Evolutionary conservation across 371 early-diverging fungal species (phyloP).

Genomic region (Actinomortierella wolfii): DNA sequence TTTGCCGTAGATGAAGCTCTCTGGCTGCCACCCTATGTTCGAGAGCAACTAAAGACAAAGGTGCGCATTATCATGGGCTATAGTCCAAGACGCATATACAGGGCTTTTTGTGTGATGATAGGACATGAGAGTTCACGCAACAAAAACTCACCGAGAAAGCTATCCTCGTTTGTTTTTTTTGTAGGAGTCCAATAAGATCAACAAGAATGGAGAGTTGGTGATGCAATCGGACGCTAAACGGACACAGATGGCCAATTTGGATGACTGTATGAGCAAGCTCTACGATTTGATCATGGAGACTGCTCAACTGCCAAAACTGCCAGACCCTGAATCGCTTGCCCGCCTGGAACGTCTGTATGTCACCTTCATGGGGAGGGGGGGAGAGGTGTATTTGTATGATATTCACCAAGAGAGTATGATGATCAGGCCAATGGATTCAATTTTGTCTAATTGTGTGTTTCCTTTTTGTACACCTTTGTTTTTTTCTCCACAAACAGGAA

Average conservation of each 20-base stretch:
- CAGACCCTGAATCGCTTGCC: slow-evolving; percentile 64
- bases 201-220: slow-evolving; percentile 75
- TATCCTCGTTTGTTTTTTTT: neutral
- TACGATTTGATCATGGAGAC: slow-evolving; percentile 65
- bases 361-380: neutral
- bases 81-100: neutral
- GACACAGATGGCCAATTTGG: slow-evolving; percentile 78
- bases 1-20: slow-evolving; percentile 62
- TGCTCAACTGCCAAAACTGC: slow-evolving; percentile 72
- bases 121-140: neutral
- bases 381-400: slow-evolving; percentile 10
- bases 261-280: slow-evolving; percentile 82
- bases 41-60: slow-evolving; percentile 49
- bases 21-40: slow-evolving; percentile 83
- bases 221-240: slow-evolving; percentile 80
- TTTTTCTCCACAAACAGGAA: slow-evolving; percentile 35
- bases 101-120: neutral
- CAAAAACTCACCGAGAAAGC: too few species aligned
- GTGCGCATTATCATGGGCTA: too few species aligned
- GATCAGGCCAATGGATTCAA: neutral
- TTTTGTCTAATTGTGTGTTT: neutral
- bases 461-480: neutral
- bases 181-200: slow-evolving; percentile 63
- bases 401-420: neutral
- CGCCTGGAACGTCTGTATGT: slow-evolving; percentile 70